A percentile compares a stretch with the other conserved stretches of the same genome.
Conservation (phyloP, 2,329 filamentous ascomycete genomes). For the Beauveria scarabaeidicola region DNA sequence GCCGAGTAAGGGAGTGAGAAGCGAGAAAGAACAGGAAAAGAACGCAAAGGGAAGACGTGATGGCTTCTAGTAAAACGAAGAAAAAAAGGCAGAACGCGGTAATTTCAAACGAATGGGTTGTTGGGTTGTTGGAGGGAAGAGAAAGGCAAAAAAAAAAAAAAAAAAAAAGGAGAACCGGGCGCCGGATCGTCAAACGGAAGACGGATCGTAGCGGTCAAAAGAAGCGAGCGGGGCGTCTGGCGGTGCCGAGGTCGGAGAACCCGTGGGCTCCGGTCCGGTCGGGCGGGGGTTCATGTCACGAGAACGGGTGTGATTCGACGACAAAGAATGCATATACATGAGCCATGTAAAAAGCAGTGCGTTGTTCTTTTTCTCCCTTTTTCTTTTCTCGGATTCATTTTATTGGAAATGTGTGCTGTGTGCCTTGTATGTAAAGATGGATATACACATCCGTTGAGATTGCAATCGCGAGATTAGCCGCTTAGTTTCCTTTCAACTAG, state of each 20-base stretch:
- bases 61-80: not conserved
- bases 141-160: not conserved
- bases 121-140: not conserved
- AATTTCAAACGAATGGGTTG: not conserved
- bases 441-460: too few relatives aligned
- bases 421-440: too few relatives aligned
- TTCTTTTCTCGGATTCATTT: fast-evolving
- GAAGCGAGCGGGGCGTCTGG: not conserved
- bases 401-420: too few relatives aligned
- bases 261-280: not conserved
- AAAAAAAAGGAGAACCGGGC: not conserved
- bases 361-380: too few relatives aligned
- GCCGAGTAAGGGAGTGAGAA: not conserved
- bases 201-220: not conserved
- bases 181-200: not conserved
- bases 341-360: too few relatives aligned
- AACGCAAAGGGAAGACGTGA: not conserved
- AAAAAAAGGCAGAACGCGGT: too few relatives aligned
- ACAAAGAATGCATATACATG: too few relatives aligned
- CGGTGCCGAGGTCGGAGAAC: not conserved
- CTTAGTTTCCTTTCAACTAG: too few relatives aligned
- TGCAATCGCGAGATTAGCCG: too few relatives aligned
- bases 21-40: not conserved
- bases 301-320: too few relatives aligned
- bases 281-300: too few relatives aligned